These are phyloP conservation scores for Nasturtium officinale DNA, from an alignment of 345 rosid species.

Conservation along the genomic window DNA sequence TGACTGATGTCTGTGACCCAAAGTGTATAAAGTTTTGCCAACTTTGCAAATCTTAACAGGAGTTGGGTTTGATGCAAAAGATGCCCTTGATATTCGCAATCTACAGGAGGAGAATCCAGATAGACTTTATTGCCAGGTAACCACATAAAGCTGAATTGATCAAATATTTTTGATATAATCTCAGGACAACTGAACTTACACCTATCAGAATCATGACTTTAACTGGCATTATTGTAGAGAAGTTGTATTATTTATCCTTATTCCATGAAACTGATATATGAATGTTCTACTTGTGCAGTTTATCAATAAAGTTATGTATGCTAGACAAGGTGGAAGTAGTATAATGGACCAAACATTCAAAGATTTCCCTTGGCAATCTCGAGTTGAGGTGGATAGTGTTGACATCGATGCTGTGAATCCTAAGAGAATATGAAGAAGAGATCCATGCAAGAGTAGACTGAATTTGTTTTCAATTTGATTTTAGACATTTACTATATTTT, in stretches of 20 bases:
- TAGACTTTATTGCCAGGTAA: constrained; percentile 77
- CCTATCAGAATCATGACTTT: constrained; percentile 2
- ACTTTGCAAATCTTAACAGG: constrained; percentile 48
- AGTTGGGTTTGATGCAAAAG: constrained; percentile 92
- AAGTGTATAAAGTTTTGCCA: neutral
- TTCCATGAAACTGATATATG: constrained; percentile 20
- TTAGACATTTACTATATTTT: no score
- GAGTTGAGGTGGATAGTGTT: constrained; percentile 83
- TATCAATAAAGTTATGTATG: constrained; percentile 90
- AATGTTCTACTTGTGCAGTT: constrained; percentile 55
- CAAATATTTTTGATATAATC: neutral
- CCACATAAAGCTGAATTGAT: constrained; percentile 18
- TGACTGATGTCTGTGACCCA: constrained; percentile 1
- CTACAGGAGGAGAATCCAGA: constrained; percentile 86
- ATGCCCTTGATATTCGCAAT: constrained; percentile 83
- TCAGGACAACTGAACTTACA: neutral
- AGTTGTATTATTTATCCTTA: neutral
- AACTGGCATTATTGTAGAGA: no score
- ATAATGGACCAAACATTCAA: constrained; percentile 92
- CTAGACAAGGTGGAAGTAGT: constrained; percentile 88
- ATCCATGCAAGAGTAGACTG: no score
- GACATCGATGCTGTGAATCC: no score
- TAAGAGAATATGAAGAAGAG: no score
- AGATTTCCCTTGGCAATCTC: constrained; percentile 85
- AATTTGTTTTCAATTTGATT: no score